Conservation (phyloP, 176 grass and related monocot genomes). For the Triticum timopheevii region DNA sequence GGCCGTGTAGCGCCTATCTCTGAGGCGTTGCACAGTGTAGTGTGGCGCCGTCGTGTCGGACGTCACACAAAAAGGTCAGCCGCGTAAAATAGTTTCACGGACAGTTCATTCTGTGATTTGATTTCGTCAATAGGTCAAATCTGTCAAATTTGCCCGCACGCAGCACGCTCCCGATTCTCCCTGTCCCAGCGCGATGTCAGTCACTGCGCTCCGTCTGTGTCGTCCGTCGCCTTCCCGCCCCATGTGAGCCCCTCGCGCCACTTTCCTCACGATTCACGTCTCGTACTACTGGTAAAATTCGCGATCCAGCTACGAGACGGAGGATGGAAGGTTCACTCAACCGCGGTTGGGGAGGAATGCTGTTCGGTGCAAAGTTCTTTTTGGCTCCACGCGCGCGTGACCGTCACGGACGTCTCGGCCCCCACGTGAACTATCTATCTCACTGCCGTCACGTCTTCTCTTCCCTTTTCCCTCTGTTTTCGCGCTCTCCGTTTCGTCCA, state of each 20-base stretch:
- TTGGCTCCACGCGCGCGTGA: background rate
- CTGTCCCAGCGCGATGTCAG: background rate
- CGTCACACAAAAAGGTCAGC: too few species aligned
- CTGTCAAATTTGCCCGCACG: too few species aligned
- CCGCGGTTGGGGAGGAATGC: background rate
- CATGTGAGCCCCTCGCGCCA: background rate
- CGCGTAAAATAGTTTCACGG: too few species aligned
- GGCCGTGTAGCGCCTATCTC: too few species aligned
- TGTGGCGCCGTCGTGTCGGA: too few species aligned
- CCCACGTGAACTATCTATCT: background rate
- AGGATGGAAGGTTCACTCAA: background rate
- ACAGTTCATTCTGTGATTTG: too few species aligned
- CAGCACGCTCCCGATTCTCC: background rate
- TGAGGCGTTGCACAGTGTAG: too few species aligned
- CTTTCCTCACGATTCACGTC: background rate
- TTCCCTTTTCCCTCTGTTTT: too few species aligned
- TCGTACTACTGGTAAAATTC: background rate
- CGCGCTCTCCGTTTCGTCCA: too few species aligned
- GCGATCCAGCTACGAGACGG: background rate
- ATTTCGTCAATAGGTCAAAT: too few species aligned
- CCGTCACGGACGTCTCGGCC: background rate
- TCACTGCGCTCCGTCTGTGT: background rate
- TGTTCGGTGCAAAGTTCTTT: background rate
- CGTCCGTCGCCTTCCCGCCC: background rate
- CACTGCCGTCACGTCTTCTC: background rate